Percentiles rank a stretch among this genome's conserved stretches.
Conservation (phyloP, 495 filamentous ascomycete species). For the Trypethelium eluteriae region DNA sequence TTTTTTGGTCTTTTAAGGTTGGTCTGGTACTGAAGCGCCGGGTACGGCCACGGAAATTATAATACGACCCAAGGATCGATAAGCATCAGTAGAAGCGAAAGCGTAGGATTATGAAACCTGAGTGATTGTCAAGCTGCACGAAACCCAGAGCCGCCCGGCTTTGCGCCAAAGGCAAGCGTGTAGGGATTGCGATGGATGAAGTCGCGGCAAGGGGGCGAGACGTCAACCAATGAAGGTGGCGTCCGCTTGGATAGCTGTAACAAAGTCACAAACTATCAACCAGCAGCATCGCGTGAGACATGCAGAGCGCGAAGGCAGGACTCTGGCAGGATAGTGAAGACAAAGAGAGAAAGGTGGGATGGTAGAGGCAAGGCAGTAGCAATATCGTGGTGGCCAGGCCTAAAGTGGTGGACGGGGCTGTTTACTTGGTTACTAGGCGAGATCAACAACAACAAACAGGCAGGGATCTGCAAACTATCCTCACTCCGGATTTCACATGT, state of each 20-base stretch:
- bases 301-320: not conserved
- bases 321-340: not conserved
- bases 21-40: not conserved
- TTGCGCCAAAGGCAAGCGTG: not conserved
- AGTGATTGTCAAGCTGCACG: not conserved
- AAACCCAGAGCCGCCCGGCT: not conserved
- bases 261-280: not conserved
- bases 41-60: not conserved
- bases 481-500: not conserved
- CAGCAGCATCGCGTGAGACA: not conserved
- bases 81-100: not conserved
- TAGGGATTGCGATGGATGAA: slow-evolving; percentile 3
- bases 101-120: not conserved
- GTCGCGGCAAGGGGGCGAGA: not conserved
- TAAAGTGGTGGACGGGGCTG: not conserved
- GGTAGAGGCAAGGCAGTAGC: not conserved
- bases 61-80: not conserved
- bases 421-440: not conserved
- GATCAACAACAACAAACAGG: slow-evolving; percentile 7
- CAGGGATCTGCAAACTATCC: not conserved
- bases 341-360: not conserved
- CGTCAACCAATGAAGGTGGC: not conserved
- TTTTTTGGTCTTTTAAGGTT: not conserved
- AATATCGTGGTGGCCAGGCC: not conserved
- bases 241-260: not conserved